Evolutionary conservation across 106 monocot species (phyloP).

Genomic region (Dioscorea dumetorum): DNA sequence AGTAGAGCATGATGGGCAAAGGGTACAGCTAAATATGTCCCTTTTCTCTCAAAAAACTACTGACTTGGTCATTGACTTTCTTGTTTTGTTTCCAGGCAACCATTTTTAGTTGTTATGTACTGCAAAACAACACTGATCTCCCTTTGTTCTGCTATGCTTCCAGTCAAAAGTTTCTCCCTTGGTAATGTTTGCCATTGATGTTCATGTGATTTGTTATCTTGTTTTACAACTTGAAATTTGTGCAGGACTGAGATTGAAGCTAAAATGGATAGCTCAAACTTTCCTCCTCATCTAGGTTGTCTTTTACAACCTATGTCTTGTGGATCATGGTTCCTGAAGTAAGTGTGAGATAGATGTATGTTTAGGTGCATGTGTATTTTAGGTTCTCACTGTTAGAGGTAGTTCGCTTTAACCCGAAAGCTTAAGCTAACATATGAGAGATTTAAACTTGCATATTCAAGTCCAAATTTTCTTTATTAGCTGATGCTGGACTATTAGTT

Average conservation of each 20-base stretch:
- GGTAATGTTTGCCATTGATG: conserved; percentile 22
- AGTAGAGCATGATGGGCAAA: no score
- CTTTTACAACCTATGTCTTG: conserved; percentile 57
- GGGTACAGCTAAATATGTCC: no score
- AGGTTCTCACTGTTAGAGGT: no score
- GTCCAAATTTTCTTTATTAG: not conserved
- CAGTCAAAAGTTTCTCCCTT: conserved; percentile 24
- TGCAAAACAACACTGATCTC: conserved; percentile 64
- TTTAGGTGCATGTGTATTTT: no score
- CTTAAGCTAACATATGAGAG: not conserved
- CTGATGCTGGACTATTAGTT: not conserved
- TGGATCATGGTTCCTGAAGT: conserved; percentile 81
- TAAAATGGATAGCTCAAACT: conserved; percentile 11
- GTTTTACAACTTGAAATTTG: conserved; percentile 5
- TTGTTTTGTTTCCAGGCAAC: conserved; percentile 40
- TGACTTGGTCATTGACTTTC: not conserved
- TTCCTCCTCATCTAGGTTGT: conserved; percentile 52
- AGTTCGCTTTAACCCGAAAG: no score
- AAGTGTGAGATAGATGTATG: conserved; percentile 10
- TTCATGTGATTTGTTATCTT: not conserved
- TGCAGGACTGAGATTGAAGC: conserved; percentile 41
- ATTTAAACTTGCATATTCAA: not conserved
- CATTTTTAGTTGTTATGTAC: conserved; percentile 56
- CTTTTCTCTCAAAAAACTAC: not conserved
- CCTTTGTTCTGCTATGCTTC: conserved; percentile 37